Evolutionary conservation across 2,329 filamentous ascomycete genomes (phyloP).

Genomic region (Alternaria infectoria): DNA sequence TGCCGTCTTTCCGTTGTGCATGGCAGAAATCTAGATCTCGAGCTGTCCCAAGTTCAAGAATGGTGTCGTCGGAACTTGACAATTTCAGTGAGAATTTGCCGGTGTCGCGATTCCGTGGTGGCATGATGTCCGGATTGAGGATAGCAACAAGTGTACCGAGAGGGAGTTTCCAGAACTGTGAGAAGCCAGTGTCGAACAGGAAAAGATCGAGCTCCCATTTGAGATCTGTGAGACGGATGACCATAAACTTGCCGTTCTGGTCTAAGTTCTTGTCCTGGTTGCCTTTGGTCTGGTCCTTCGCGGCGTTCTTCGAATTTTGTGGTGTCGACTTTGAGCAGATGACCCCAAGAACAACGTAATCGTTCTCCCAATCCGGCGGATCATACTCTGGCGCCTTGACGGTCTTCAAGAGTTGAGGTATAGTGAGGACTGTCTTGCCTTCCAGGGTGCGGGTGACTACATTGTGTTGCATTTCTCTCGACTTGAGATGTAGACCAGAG

Average conservation of each 20-base stretch:
- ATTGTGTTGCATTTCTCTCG: conserved; percentile 80
- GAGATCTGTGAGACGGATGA: conserved; percentile 83
- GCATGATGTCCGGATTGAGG: conserved; percentile 89
- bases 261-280: conserved; percentile 60
- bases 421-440: conserved; percentile 75
- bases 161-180: conserved; percentile 91
- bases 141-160: conserved; percentile 92
- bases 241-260: conserved; percentile 85
- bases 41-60: conserved; percentile 85
- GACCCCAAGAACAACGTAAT: conserved; percentile 88
- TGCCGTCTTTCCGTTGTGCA: conserved; percentile 81
- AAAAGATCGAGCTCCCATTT: conserved; percentile 91
- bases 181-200: conserved; percentile 88
- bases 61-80: conserved; percentile 82
- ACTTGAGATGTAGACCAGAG: conserved; percentile 82
- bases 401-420: conserved; percentile 80
- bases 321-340: conserved; percentile 89
- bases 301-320: conserved; percentile 62
- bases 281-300: conserved; percentile 49
- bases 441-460: conserved; percentile 79
- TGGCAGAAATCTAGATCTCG: conserved; percentile 91
- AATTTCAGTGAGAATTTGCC: conserved; percentile 86
- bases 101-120: conserved; percentile 78
- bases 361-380: conserved; percentile 80
- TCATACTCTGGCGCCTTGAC: conserved; percentile 85